Conservation (phyloP, 768 basidiomycete genomes). For the Kwoniella botswanensis region DNA sequence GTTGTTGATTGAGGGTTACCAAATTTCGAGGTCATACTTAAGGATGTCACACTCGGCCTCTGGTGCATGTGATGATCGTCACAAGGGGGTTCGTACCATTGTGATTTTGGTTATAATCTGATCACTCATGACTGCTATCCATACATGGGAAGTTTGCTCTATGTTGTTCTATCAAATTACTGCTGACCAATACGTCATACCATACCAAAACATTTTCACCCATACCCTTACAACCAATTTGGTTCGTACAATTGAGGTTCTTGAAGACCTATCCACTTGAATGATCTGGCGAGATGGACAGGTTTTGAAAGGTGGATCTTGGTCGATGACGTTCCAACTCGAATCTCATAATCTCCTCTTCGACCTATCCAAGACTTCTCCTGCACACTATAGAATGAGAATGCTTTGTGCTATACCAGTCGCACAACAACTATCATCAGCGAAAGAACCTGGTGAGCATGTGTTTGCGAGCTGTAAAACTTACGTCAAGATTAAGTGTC, state of each 20-base stretch:
- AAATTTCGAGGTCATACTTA: not conserved
- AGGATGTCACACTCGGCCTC: not conserved
- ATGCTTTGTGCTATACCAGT: slow-evolving; percentile 52
- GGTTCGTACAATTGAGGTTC: slow-evolving; percentile 18
- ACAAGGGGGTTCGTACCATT: too few relatives aligned
- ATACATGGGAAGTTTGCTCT: not conserved
- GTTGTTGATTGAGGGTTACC: not conserved
- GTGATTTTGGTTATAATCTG: too few relatives aligned
- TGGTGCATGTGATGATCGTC: too few relatives aligned
- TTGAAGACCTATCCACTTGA: slow-evolving; percentile 42
- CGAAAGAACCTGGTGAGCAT: not conserved
- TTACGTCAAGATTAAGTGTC: slow-evolving; percentile 51
- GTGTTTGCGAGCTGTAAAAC: slow-evolving; percentile 1
- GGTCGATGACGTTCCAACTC: slow-evolving; percentile 62
- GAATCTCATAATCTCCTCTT: slow-evolving; percentile 62
- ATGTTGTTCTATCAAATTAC: not conserved
- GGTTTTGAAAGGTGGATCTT: slow-evolving; percentile 53
- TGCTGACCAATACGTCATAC: slow-evolving; percentile 1
- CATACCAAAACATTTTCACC: not conserved
- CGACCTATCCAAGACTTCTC: slow-evolving; percentile 65
- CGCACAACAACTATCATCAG: not conserved
- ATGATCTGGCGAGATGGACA: slow-evolving; percentile 22
- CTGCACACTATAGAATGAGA: slow-evolving; percentile 67
- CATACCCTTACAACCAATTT: slow-evolving; percentile 5
- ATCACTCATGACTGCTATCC: not conserved